Evolutionary conservation across 163 green algal genomes (phyloP).

Genomic region (Chlorella variabilis): DNA sequence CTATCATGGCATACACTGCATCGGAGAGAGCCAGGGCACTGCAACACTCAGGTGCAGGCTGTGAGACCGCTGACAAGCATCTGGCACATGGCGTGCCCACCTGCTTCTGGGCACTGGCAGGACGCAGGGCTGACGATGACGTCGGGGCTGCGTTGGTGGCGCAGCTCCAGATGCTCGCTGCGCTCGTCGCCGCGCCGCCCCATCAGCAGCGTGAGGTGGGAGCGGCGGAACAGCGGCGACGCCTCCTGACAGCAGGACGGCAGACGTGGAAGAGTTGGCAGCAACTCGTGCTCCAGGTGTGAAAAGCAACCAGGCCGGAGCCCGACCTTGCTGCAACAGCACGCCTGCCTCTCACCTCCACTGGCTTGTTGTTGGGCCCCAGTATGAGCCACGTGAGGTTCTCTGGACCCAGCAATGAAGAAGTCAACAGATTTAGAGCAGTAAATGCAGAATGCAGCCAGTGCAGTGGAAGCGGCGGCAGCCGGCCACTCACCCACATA

Average conservation of each 20-base stretch:
- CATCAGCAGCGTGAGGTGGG: conserved; percentile 80
- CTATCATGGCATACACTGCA: conserved; percentile 3
- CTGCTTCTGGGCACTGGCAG: conserved; percentile 11
- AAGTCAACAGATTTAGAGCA: too few species aligned
- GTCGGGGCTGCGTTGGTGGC: conserved; percentile 81
- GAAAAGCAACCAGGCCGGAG: too few species aligned
- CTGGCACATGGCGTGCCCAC: background rate
- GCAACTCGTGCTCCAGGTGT: too few species aligned
- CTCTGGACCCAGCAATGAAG: conserved; percentile 34
- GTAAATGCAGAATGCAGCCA: too few species aligned
- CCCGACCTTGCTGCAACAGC: too few species aligned
- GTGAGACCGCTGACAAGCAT: background rate
- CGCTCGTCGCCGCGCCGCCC: conserved; percentile 58
- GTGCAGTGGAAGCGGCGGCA: too few species aligned
- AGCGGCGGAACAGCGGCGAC: conserved; percentile 38
- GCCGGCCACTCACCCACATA: conserved; percentile 59
- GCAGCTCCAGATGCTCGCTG: conserved; percentile 73
- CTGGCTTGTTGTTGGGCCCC: conserved; percentile 42
- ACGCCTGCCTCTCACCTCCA: conserved; percentile 39
- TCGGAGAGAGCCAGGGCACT: background rate
- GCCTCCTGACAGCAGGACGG: background rate
- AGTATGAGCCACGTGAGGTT: conserved; percentile 85
- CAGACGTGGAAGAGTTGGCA: too few species aligned
- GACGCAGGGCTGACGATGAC: conserved; percentile 51
- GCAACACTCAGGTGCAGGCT: background rate